Evolutionary conservation across 1,284 basidiomycete species (phyloP).

Genomic region (Ganoderma lingzhi): DNA sequence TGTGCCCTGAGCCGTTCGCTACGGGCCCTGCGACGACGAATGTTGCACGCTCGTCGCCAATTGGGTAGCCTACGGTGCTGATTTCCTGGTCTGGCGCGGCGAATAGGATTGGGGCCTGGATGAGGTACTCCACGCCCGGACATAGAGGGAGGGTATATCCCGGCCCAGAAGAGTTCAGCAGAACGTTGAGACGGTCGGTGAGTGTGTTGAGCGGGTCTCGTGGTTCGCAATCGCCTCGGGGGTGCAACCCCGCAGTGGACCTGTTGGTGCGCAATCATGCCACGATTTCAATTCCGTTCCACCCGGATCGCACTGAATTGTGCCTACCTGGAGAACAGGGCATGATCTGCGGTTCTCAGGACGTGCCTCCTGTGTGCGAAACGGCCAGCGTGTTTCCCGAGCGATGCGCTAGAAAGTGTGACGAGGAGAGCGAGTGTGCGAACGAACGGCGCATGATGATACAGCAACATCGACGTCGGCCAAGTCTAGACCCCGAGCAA

Average conservation of each 20-base stretch:
- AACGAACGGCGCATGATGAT: constrained; percentile 6
- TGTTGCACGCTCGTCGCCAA: constrained; percentile 58
- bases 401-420: constrained; percentile 9
- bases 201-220: constrained; percentile 68
- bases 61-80: constrained; percentile 78
- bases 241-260: constrained; percentile 20
- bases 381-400: neutral
- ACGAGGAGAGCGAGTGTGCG: constrained; percentile 8
- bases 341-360: neutral
- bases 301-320: neutral
- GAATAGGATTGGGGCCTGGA: constrained; percentile 72
- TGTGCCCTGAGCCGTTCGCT: constrained; percentile 64
- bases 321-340: constrained; percentile 25
- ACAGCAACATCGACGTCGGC: constrained; percentile 14
- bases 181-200: constrained; percentile 72
- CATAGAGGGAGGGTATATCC: constrained; percentile 75
- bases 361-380: constrained; percentile 16
- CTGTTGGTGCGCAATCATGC: constrained; percentile 15
- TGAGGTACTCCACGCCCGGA: constrained; percentile 64
- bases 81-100: constrained; percentile 78
- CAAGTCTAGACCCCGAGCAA: neutral
- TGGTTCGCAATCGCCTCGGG: constrained; percentile 52
- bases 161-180: constrained; percentile 69
- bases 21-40: constrained; percentile 66
- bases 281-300: constrained; percentile 1